Conservation (phyloP, 371 early-diverging fungal genomes). For the Dichotomocladium elegans region DNA sequence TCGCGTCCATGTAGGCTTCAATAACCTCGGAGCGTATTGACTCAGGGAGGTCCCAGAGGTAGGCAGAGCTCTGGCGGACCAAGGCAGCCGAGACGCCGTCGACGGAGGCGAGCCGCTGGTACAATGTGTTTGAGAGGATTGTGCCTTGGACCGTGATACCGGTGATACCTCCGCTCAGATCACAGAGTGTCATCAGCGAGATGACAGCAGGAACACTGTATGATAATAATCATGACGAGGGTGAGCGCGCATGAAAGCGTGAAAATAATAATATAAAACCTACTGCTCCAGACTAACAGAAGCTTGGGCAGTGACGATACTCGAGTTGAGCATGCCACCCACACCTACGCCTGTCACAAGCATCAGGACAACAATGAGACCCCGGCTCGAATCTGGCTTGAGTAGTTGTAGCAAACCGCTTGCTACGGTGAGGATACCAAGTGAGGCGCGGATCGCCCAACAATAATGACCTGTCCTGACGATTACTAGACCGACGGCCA, state of each 20-base stretch:
- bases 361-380: conserved; percentile 38
- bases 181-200: conserved; percentile 41
- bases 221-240: neutral
- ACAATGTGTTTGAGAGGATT: conserved; percentile 27
- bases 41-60: conserved; percentile 20
- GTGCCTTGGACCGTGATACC: conserved; percentile 34
- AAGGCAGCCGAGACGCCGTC: conserved; percentile 17
- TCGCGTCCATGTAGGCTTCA: conserved; percentile 28
- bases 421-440: conserved; percentile 23
- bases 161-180: conserved; percentile 42
- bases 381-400: conserved; percentile 23
- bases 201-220: conserved; percentile 34
- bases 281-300: conserved; percentile 38
- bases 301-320: conserved; percentile 42
- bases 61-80: conserved; percentile 30
- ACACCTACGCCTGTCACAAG: conserved; percentile 61
- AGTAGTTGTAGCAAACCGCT: conserved; percentile 27
- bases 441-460: conserved; percentile 32
- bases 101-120: neutral
- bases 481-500: conserved; percentile 28
- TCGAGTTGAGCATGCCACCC: conserved; percentile 60
- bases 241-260: too few species aligned
- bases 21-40: conserved; percentile 19
- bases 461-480: conserved; percentile 33
- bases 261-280: neutral